These are phyloP conservation scores for Gynandropsis gynandra DNA, from an alignment of 345 rosid species.

Conservation along the genomic window DNA sequence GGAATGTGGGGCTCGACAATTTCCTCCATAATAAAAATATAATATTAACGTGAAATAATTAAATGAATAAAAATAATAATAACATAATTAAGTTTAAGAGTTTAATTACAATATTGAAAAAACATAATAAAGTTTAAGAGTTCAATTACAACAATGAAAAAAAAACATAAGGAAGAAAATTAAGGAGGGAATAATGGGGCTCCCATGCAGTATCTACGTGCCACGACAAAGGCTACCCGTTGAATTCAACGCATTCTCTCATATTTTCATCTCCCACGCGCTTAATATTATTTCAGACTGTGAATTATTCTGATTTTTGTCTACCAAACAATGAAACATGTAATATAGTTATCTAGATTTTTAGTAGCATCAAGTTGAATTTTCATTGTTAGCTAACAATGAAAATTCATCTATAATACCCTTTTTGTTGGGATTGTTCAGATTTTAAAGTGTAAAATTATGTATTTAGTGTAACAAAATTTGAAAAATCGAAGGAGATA, in stretches of 20 bases:
- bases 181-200: constrained; percentile 57
- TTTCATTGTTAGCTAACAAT: too few species aligned
- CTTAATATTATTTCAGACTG: constrained; percentile 22
- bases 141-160: neutral
- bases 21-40: constrained; percentile 9
- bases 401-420: too few species aligned
- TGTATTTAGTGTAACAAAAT: neutral
- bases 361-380: too few species aligned
- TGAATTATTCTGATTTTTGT: too few species aligned
- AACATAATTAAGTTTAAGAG: too few species aligned
- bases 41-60: too few species aligned
- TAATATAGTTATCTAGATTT: too few species aligned
- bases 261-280: constrained; percentile 14
- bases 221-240: constrained; percentile 50
- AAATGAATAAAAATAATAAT: too few species aligned
- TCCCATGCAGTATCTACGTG: constrained; percentile 28
- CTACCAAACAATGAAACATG: too few species aligned
- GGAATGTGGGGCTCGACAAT: constrained; percentile 56
- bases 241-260: constrained; percentile 26
- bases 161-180: neutral
- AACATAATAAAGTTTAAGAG: neutral
- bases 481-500: neutral
- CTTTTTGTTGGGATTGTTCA: too few species aligned
- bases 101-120: too few species aligned
- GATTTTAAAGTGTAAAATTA: neutral